A percentile compares a stretch with the other conserved stretches of the same genome.
These are phyloP conservation scores for Cyclotella sp. DNA, from an alignment of 108 stramenopile genomes.

Conservation along the genomic window DNA sequence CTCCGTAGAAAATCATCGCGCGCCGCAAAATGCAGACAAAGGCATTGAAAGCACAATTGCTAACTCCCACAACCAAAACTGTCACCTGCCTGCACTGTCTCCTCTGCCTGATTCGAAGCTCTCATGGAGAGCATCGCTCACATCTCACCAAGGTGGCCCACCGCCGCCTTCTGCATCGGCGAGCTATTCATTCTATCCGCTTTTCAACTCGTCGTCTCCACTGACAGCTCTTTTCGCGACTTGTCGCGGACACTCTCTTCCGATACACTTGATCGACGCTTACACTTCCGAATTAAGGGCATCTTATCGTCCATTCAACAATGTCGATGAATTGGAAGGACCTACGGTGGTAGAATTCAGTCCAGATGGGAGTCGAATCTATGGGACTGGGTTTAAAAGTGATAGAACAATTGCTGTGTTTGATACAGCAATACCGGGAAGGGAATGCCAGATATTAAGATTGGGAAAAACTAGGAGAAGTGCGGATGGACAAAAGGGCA, in stretches of 20 bases:
- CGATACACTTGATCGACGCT: conserved; percentile 85
- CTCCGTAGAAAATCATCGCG: neutral
- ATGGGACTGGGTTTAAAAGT: conserved; percentile 72
- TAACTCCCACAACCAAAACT: conserved; percentile 38
- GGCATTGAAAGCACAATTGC: neutral
- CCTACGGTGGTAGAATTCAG: conserved; percentile 69
- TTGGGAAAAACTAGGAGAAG: conserved; percentile 83
- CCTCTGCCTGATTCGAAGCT: neutral
- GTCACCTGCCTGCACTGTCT: neutral
- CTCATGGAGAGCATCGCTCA: conserved; percentile 66
- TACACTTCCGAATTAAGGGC: conserved; percentile 79
- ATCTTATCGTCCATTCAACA: conserved; percentile 81
- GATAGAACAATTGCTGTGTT: conserved; percentile 81
- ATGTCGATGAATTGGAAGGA: conserved; percentile 81
- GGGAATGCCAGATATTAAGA: conserved; percentile 54
- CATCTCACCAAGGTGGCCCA: conserved; percentile 65
- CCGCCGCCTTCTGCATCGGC: conserved; percentile 53
- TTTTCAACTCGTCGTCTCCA: conserved; percentile 63
- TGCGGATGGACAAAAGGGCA: conserved; percentile 85
- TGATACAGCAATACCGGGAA: conserved; percentile 73
- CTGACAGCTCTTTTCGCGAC: conserved; percentile 23
- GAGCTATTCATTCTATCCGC: conserved; percentile 82
- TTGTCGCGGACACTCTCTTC: conserved; percentile 61
- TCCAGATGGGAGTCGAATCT: conserved; percentile 65
- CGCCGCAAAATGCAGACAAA: neutral